Base-by-base conservation (phyloP, 345 rosid species). In the Passiflora organensis region DNA sequence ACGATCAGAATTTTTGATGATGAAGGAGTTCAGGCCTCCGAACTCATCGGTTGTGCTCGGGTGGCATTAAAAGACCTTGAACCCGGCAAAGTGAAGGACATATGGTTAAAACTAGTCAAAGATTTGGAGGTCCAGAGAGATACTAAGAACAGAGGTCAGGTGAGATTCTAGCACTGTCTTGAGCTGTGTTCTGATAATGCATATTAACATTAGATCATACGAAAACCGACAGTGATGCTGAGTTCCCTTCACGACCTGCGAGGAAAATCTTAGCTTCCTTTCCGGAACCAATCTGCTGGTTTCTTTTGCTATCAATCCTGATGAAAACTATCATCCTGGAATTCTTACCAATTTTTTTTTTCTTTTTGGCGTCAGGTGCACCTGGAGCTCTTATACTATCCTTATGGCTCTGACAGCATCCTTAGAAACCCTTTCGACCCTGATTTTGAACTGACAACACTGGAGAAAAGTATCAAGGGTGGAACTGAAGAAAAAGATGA, bases 1-100 rank as follows among this genome's bases (percentile, higher is more conserved):
- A 84, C 91, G 5, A 48, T 93, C 54, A 83, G 80, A 78, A 72
- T 89, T 16, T 86, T 64, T 21, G 99, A 93, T 12, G 86, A 93
- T n/a, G 96, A 93, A 74, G 96, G 98, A 44, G 65, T 89, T 64
- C 84, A 75, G 48, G 82, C 89, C n/a, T 51, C 99, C 53, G 95
- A 91, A 70, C 73, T 82, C 32, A 80, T 91, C 1, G 94, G 96
- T 13, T 71, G 72, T 71, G 91, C 95, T 59, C 93, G 72, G 49
- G 63, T 89, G 22, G 63, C 71, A 14, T 47, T 91, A 10, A 51
- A 55, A 32, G 83, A 60, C 23, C 91, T 88, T 24, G 82, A 74
- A 62, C 95, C 95, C 2, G 99, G 96, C 20, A 91, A 88, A 67
- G 87, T 86, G 36, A 84, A 86, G 80, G 90, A 77, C 45, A 53